Evolutionary conservation across 148 eudicot genomes (phyloP).

Genomic region (Gaultheria prostrata): DNA sequence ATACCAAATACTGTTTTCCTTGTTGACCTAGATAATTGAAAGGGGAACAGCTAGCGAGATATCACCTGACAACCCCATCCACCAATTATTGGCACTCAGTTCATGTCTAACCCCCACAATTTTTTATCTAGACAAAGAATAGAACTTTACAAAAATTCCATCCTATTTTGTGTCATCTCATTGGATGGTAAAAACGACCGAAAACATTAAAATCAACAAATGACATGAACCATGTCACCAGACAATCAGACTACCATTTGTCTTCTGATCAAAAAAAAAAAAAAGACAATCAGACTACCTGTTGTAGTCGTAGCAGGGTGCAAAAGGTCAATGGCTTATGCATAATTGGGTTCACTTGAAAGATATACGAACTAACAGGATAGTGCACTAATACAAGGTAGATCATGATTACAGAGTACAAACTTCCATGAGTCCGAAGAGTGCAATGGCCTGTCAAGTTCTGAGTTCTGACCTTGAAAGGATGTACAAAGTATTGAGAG

Average conservation of each 20-base stretch:
- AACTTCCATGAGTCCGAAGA: neutral
- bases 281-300: neutral
- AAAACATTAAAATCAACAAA: neutral
- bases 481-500: neutral
- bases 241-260: neutral
- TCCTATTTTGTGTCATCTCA: neutral
- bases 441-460: neutral
- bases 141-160: neutral
- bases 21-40: neutral
- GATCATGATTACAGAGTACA: neutral
- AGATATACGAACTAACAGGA: neutral
- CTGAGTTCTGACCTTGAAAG: neutral
- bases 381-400: neutral
- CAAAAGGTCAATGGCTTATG: neutral
- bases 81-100: neutral
- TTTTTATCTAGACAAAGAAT: neutral
- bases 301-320: neutral
- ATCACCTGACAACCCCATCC: neutral
- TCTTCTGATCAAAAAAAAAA: no score
- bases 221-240: neutral
- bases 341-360: neutral
- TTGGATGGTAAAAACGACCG: neutral
- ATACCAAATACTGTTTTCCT: neutral
- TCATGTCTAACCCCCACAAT: slow-evolving; percentile 4
- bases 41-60: neutral